These are phyloP conservation scores for Chlorella vulgaris DNA, from an alignment of 139 green algal species.

Conservation along the genomic window DNA sequence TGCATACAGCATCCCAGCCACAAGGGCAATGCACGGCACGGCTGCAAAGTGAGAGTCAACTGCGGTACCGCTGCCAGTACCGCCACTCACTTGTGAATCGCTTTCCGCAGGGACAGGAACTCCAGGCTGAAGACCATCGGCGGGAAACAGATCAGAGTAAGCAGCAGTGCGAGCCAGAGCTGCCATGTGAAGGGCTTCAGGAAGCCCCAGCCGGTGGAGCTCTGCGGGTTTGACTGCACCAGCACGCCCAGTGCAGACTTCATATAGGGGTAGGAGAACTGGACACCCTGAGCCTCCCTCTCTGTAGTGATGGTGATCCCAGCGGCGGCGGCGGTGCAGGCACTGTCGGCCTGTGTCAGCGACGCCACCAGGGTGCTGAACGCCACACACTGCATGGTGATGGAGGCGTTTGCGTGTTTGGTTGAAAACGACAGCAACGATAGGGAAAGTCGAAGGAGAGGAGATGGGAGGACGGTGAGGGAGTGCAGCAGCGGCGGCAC, in stretches of 20 bases:
- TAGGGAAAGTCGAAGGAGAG: no score
- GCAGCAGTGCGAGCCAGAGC: constrained; percentile 12
- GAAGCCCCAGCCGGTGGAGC: constrained; percentile 9
- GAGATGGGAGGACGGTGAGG: no score
- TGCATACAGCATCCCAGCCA: no score
- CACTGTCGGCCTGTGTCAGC: not conserved
- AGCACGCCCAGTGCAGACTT: not conserved
- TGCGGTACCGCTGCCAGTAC: no score
- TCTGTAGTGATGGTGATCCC: constrained; percentile 19
- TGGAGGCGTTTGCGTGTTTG: no score
- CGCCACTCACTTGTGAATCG: not conserved
- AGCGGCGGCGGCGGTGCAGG: not conserved
- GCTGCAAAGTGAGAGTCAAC: no score
- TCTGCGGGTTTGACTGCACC: not conserved
- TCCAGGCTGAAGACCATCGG: constrained; percentile 2
- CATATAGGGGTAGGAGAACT: constrained; percentile 8
- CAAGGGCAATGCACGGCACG: no score
- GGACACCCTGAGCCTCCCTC: not conserved
- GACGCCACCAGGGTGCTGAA: not conserved
- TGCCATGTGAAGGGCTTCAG: constrained; percentile 10
- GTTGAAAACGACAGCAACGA: not conserved
- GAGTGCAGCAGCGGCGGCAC: no score
- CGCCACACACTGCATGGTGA: constrained; percentile 9
- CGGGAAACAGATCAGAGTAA: constrained; percentile 9
- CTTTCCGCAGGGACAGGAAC: constrained; percentile 11